A percentile compares a stretch with the other conserved stretches of the same genome.
Evolutionary conservation across 2,329 filamentous ascomycete genomes (phyloP).

Genomic region (Diplodia corticola): DNA sequence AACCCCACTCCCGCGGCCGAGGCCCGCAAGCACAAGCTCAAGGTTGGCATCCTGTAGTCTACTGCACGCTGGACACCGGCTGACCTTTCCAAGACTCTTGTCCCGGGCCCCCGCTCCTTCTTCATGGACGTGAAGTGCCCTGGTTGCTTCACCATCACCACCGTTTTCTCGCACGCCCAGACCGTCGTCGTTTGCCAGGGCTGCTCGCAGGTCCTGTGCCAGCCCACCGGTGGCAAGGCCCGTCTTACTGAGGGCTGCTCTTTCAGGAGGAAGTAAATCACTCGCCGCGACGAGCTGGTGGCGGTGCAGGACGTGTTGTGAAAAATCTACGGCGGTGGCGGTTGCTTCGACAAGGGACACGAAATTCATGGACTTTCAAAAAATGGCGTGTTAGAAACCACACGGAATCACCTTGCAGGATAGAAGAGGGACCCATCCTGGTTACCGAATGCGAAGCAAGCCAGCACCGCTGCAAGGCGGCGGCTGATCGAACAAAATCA

Average conservation of each 20-base stretch:
- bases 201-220: conserved; percentile 99
- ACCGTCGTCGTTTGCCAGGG: conserved; percentile 99
- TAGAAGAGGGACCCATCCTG: conserved; percentile 46
- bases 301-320: conserved; percentile 36
- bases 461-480: conserved; percentile 34
- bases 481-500: conserved; percentile 30
- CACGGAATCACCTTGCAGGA: conserved; percentile 44
- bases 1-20: conserved; percentile 97
- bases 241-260: conserved; percentile 99
- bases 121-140: conserved; percentile 99
- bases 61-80: background rate
- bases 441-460: conserved; percentile 39
- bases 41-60: conserved; percentile 63
- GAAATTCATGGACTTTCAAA: conserved; percentile 38
- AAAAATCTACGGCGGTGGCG: conserved; percentile 42
- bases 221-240: conserved; percentile 99
- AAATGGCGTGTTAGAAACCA: conserved; percentile 23
- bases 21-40: conserved; percentile 99
- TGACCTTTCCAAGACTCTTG: conserved; percentile 67
- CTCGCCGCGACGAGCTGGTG: conserved; percentile 28
- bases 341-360: conserved; percentile 21
- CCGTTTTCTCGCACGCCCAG: conserved; percentile 99
- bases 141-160: conserved; percentile 99
- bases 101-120: conserved; percentile 96
- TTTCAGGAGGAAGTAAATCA: conserved; percentile 98